Evolutionary conservation across 805 yeast species (phyloP), one percentile per base, ranked within the genome.

Genomic region (Zygotorulaspora sp.): DNA sequence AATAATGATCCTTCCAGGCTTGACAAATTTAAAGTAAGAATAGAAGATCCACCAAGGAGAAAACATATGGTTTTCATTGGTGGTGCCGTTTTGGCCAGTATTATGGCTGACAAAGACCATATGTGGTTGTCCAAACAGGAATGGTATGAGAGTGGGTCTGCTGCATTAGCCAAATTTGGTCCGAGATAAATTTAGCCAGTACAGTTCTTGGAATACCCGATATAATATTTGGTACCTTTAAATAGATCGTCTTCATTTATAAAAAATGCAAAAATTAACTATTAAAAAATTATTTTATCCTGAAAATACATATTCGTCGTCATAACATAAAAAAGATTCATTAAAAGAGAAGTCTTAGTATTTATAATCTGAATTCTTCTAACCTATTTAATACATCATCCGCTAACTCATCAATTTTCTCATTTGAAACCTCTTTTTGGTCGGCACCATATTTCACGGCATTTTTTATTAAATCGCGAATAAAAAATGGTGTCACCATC

Each of bases 1-100:
- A 78, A 82, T 48, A 88, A 88, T 35, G 95, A 92, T 65, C 80
- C 97, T 18, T 58, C 87, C 12, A 75, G 97, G 57, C 72, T 92
- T 49, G 84, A 77, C 45, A 89, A 89, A 65, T 90, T 92, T 67
- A 92, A 92, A 66, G 96, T 92, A 27, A 78, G 90, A 66, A 92
- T 92, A 55, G 97, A 92, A 64, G 97, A 92, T 63, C 97, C 98
- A 28, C 98, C 98, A 50, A 79, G 97, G 71, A 87, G 98, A 72
- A 83, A 89, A 62, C 96, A 92, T 65, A 90, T 92, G 97, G 98
- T 92, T 23, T 92, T 92, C 66, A 80, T 90, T 50, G 98, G 98
- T 52, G 98, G 98, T 54, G 97, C 97, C 4, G 97, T 92, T 14
- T 73, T 92, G 59, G 97, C 98, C 22, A 87, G 84, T 59, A 90